phyloP scores from a whole-genome alignment of 768 basidiomycete species.

The Boletus huronensis region DNA sequence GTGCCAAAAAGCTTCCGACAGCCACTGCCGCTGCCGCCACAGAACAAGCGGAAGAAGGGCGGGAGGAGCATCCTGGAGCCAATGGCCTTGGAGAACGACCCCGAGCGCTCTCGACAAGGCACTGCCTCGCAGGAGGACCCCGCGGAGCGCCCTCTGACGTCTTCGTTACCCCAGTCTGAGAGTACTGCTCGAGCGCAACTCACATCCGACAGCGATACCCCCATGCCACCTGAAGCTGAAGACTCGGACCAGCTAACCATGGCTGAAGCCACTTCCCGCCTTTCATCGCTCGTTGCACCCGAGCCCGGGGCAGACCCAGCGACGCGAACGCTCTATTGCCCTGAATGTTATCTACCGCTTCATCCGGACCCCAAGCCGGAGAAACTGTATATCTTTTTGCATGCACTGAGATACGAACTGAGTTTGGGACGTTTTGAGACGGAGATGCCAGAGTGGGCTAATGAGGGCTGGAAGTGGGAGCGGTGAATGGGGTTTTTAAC shows the following conservation, averaged over 20 bases:
- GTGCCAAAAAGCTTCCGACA: conserved; percentile 29
- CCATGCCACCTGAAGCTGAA: background rate
- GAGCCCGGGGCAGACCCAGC: conserved; percentile 35
- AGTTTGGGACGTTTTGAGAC: conserved; percentile 82
- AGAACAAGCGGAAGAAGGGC: conserved; percentile 57
- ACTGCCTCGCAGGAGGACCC: background rate
- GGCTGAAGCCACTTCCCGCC: conserved; percentile 47
- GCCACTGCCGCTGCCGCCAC: conserved; percentile 48
- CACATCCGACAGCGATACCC: background rate
- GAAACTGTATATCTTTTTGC: conserved; percentile 91
- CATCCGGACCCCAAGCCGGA: conserved; percentile 93
- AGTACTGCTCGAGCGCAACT: background rate
- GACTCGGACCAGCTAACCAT: conserved; percentile 34
- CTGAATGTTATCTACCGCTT: conserved; percentile 88
- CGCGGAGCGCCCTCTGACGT: background rate
- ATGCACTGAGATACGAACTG: conserved; percentile 82
- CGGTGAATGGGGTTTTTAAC: background rate
- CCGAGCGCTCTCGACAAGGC: background rate
- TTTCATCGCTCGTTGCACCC: conserved; percentile 21
- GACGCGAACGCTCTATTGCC: conserved; percentile 64
- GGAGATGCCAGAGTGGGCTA: conserved; percentile 87
- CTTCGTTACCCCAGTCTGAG: background rate
- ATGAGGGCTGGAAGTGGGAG: conserved; percentile 68
- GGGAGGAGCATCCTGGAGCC: conserved; percentile 33
- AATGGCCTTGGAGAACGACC: background rate